A percentile compares a stretch with the other conserved stretches of the same genome.
Conservation (phyloP, 2,329 filamentous ascomycete genomes). For the Onygenales sp. region DNA sequence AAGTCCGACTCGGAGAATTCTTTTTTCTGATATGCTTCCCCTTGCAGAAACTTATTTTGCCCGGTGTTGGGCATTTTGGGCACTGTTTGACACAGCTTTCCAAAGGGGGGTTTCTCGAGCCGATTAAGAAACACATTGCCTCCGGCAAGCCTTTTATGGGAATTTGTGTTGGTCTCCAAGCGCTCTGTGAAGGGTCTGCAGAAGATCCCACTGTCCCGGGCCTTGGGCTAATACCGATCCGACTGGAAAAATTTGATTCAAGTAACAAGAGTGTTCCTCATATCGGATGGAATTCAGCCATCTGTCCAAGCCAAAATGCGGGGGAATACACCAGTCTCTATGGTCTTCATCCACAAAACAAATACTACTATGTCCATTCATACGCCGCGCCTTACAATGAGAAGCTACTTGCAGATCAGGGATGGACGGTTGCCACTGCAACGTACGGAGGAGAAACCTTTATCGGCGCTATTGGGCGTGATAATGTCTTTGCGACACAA, state of each 20-base stretch:
- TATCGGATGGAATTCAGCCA: conserved; percentile 96
- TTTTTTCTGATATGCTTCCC: not conserved
- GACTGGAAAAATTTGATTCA: conserved; percentile 68
- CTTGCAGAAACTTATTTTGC: conserved; percentile 76
- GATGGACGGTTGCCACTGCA: conserved; percentile 88
- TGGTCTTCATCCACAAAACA: conserved; percentile 68
- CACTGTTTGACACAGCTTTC: conserved; percentile 84
- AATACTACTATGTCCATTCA: conserved; percentile 98
- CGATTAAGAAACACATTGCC: conserved; percentile 71
- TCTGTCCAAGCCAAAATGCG: conserved; percentile 35
- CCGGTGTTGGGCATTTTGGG: conserved; percentile 94
- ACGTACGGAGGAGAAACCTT: conserved; percentile 84
- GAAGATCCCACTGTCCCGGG: conserved; percentile 67
- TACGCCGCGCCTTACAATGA: conserved; percentile 71
- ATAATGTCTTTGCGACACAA: conserved; percentile 82
- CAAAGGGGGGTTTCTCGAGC: conserved; percentile 71
- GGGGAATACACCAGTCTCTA: conserved; percentile 54
- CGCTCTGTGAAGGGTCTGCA: conserved; percentile 74
- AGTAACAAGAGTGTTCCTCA: conserved; percentile 84
- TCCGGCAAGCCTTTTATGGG: conserved; percentile 97
- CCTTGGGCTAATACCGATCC: conserved; percentile 62
- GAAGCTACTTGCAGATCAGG: conserved; percentile 65
- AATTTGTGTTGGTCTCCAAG: conserved; percentile 91
- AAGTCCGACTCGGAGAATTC: no score
- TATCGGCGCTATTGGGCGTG: conserved; percentile 77